Conservation (phyloP, 345 rosid genomes). For the Gossypium stocksii region DNA sequence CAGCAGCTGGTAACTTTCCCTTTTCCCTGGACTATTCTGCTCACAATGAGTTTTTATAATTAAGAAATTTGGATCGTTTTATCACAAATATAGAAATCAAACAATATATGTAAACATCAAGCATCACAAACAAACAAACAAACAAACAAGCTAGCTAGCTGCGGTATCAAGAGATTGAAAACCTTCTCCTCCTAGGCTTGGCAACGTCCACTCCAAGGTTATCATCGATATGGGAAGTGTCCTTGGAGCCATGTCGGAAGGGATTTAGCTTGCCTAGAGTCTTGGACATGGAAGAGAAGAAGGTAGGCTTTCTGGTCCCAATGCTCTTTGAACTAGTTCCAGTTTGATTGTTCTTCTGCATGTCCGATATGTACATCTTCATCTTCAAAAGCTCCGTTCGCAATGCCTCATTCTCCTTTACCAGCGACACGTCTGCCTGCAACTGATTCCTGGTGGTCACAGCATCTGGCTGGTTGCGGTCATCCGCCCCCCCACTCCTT, state of each 20-base stretch:
- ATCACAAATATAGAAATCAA: not conserved
- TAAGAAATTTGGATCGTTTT: not conserved
- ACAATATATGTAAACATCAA: not conserved
- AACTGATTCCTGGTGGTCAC: conserved; percentile 47
- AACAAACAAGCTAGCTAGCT: not conserved
- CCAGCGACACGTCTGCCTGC: conserved; percentile 57
- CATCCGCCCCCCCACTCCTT: conserved; percentile 52
- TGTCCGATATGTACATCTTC: conserved; percentile 69
- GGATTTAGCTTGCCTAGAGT: conserved; percentile 84
- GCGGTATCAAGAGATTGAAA: conserved; percentile 57
- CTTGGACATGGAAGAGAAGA: conserved; percentile 88
- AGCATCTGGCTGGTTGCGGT: conserved; percentile 32
- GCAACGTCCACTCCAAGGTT: conserved; percentile 44
- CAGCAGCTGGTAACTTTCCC: not conserved
- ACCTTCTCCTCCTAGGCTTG: conserved; percentile 93
- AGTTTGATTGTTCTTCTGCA: conserved; percentile 44
- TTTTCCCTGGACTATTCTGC: not conserved
- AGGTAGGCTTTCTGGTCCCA: conserved; percentile 32
- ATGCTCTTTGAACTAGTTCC: conserved; percentile 21
- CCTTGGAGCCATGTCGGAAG: conserved; percentile 77
- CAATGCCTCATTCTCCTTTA: conserved; percentile 81
- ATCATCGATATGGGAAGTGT: conserved; percentile 70
- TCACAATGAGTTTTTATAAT: not conserved
- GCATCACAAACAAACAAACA: not conserved
- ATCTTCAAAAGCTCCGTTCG: conserved; percentile 76